Evolutionary conservation across 352 stramenopile genomes (phyloP).

Genomic region (Pythium chondricola): DNA sequence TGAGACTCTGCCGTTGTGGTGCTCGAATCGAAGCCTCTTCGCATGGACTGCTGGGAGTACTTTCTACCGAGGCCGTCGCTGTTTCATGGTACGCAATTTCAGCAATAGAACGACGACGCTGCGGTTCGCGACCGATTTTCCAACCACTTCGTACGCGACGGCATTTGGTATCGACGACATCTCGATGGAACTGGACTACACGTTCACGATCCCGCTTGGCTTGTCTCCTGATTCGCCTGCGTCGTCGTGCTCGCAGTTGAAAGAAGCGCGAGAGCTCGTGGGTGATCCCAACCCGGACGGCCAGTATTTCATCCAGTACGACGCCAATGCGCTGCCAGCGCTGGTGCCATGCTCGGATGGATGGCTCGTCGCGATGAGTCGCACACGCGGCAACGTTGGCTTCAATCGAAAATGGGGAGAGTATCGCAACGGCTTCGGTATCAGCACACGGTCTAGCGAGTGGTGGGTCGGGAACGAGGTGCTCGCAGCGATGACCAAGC

Average conservation of each 20-base stretch:
- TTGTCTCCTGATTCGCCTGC: conserved; percentile 37
- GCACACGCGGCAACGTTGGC: conserved; percentile 35
- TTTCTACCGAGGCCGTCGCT: conserved; percentile 32
- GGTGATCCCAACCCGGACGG: conserved; percentile 50
- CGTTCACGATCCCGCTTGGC: conserved; percentile 37
- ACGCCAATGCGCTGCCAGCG: conserved; percentile 17
- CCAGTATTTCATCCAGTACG: conserved; percentile 42
- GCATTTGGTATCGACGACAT: conserved; percentile 59
- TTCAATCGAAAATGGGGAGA: conserved; percentile 62
- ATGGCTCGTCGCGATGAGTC: conserved; percentile 49
- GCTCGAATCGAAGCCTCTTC: conserved; percentile 23
- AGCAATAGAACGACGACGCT: conserved; percentile 29
- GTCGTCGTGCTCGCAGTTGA: conserved; percentile 45
- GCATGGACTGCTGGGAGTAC: conserved; percentile 16
- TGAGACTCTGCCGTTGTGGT: conserved; percentile 31
- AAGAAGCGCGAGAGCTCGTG: conserved; percentile 24
- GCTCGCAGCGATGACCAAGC: conserved; percentile 28
- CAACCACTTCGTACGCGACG: conserved; percentile 24
- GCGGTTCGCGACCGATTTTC: conserved; percentile 40
- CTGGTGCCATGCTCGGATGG: conserved; percentile 43
- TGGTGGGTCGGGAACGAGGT: conserved; percentile 59
- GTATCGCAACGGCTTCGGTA: conserved; percentile 47
- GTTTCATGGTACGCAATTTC: conserved; percentile 36
- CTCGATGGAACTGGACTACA: conserved; percentile 55
- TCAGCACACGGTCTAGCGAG: conserved; percentile 25